phyloP scores from a whole-genome alignment of 2,329 filamentous ascomycete genomes.

The Beauveria caledonica region DNA sequence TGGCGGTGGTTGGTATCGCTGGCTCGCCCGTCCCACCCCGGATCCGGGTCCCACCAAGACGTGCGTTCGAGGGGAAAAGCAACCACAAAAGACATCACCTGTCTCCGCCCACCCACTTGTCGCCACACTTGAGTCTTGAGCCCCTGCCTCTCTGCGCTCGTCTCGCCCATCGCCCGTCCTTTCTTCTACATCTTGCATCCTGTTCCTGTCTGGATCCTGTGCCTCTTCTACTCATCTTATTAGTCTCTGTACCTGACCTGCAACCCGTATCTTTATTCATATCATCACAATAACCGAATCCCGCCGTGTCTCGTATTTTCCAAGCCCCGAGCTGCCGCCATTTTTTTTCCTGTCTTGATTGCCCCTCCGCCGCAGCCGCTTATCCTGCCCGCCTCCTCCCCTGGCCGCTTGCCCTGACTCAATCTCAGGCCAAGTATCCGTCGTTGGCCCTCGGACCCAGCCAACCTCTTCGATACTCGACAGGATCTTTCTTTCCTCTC shows the following conservation, averaged over 20 bases:
- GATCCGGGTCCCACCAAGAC: constrained; percentile 28
- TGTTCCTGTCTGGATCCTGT: constrained; percentile 2
- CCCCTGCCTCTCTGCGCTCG: constrained; percentile 7
- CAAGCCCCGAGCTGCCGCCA: neutral
- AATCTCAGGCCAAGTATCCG: constrained; percentile 5
- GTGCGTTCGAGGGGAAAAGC: constrained; percentile 24
- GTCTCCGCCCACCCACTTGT: constrained; percentile 17
- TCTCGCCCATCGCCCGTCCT: neutral
- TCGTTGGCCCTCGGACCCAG: constrained; percentile 8
- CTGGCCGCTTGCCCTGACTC: constrained; percentile 7
- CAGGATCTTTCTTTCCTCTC: neutral
- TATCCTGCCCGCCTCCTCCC: constrained; percentile 8
- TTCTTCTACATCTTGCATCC: constrained; percentile 7
- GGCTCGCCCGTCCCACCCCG: constrained; percentile 17
- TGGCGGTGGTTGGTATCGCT: constrained; percentile 10
- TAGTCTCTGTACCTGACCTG: constrained; percentile 4
- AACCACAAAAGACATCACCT: constrained; percentile 25
- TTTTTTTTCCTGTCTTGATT: neutral
- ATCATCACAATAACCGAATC: neutral
- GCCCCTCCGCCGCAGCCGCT: neutral
- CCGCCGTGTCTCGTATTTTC: neutral
- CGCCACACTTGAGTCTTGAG: constrained; percentile 10
- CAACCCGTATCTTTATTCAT: neutral
- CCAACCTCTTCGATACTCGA: constrained; percentile 4
- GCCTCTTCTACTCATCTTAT: neutral